Evolutionary conservation across 1,139 yeast genomes (phyloP), one percentile per base, ranked within the genome.

Genomic region (Suhomyces wounanorum): DNA sequence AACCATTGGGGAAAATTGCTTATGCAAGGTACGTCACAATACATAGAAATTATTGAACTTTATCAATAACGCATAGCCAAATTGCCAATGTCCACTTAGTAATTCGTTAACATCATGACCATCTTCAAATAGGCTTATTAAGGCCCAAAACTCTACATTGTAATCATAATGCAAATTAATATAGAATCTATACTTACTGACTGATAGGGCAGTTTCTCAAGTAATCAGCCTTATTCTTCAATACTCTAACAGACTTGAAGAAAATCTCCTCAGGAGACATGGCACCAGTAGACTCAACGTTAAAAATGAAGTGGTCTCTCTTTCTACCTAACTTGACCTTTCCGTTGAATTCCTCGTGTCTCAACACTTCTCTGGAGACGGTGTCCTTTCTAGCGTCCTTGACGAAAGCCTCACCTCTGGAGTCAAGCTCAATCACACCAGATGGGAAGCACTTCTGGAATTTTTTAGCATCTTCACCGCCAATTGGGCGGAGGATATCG

Each of bases 221-320:
- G 64, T 87, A 87, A 59, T 85, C 86, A 36, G 96, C 96, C 74
- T 94, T 94, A 66, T 85, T 85, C 70, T 85, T 88, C 68, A 94
- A 78, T 50, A 90, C 84, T 66, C 94, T 81, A 52, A 94, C 88
- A 53, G 95, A 84, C 70, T 94, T 94, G 72, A 89, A 84, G 71
- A 94, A 94, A 50, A 94, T 90, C 70, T 92, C 98, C 63, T 89
- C 96, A 21, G 99, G 97, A 30, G 90, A 79, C 96, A 94, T 92
- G 45, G 97, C 97, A 39, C 99, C 98, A 3, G 96, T 86, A 52
- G 95, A 85, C 71, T 94, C 99, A 50, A 94, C 89, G 65, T 89
- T 90, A 77, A 90, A 94, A 49, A 94, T 89, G 67, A 94, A 94
- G 64, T 94, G 96, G 67, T 89, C 96, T 69, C 97, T 85, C 62